Evolutionary conservation across 2,329 filamentous ascomycete genomes (phyloP).

Genomic region (Paramyrothecium sp.): DNA sequence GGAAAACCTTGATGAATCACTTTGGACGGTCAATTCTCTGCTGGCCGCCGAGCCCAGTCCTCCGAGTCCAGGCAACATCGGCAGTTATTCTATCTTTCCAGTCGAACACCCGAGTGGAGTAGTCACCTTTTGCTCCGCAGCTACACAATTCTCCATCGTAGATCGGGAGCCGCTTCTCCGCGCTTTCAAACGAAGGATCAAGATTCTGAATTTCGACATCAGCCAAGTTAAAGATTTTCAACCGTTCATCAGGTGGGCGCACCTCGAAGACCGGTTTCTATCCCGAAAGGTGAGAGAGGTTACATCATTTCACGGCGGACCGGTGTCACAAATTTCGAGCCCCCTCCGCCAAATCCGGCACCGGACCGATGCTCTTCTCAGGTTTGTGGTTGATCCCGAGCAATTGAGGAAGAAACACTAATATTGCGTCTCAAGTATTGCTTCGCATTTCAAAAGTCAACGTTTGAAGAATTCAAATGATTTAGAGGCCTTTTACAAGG

Average conservation of each 20-base stretch:
- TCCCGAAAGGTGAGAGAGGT: conserved; percentile 30
- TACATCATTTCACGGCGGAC: conserved; percentile 19
- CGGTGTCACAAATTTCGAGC: conserved; percentile 14
- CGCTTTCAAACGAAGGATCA: conserved; percentile 24
- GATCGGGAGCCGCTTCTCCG: conserved; percentile 26
- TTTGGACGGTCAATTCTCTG: conserved; percentile 30
- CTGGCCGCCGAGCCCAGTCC: conserved; percentile 9
- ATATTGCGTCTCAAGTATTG: conserved; percentile 18
- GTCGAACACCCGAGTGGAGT: conserved; percentile 17
- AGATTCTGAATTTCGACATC: conserved; percentile 32
- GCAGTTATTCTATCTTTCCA: conserved; percentile 15
- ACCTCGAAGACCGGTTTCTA: conserved; percentile 27
- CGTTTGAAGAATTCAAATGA: conserved; percentile 1
- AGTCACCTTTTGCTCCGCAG: conserved; percentile 7
- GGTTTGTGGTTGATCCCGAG: too few relatives aligned
- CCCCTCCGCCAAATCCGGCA: conserved; percentile 21
- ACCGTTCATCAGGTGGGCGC: conserved; percentile 31
- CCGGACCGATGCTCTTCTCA: conserved; percentile 27
- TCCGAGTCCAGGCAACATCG: conserved; percentile 8
- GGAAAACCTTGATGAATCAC: conserved; percentile 23
- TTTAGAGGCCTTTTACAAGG: conserved; percentile 9
- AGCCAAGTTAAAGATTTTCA: conserved; percentile 26
- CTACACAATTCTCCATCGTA: conserved; percentile 27
- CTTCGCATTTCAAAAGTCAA: conserved; percentile 18
- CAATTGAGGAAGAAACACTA: too few relatives aligned